Evolutionary conservation across 768 basidiomycete genomes (phyloP).

Genomic region (Mycena rebaudengoi): DNA sequence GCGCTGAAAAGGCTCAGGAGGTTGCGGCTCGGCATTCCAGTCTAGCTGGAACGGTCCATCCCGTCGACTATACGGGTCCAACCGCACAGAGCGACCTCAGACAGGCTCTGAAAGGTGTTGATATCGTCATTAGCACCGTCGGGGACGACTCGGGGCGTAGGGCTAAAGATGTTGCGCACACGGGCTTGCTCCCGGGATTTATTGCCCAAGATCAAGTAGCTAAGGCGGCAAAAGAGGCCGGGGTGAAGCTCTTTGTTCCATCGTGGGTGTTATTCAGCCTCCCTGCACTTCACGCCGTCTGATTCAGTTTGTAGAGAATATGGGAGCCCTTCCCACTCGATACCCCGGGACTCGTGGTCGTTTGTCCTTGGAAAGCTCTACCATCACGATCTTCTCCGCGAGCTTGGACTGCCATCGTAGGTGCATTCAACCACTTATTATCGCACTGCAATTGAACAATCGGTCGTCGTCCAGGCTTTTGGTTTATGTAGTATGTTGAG

Average conservation of each 20-base stretch:
- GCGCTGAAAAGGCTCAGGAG: background rate
- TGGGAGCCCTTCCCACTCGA: background rate
- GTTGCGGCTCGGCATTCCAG: background rate
- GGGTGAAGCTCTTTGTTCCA: slow-evolving; percentile 7
- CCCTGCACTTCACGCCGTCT: too few relatives aligned
- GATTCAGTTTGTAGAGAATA: too few relatives aligned
- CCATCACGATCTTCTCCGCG: slow-evolving; percentile 4
- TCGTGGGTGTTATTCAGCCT: slow-evolving; percentile 13
- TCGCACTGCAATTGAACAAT: background rate
- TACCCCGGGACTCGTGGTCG: background rate
- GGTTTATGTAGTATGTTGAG: background rate
- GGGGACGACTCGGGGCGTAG: slow-evolving; percentile 6
- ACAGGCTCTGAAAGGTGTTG: background rate
- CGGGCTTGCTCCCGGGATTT: slow-evolving; percentile 1
- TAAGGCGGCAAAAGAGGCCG: slow-evolving; percentile 4
- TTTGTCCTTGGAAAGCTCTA: slow-evolving; percentile 7
- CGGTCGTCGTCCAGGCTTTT: background rate
- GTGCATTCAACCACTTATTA: background rate
- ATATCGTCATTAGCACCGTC: slow-evolving; percentile 7
- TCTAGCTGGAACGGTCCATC: slow-evolving; percentile 6
- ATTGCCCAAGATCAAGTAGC: slow-evolving; percentile 10
- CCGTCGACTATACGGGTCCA: background rate
- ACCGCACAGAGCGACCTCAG: background rate
- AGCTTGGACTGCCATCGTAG: background rate
- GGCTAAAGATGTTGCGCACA: background rate